phyloP scores from a whole-genome alignment of 306 rosid genomes.

The Albizia julibrissin region DNA sequence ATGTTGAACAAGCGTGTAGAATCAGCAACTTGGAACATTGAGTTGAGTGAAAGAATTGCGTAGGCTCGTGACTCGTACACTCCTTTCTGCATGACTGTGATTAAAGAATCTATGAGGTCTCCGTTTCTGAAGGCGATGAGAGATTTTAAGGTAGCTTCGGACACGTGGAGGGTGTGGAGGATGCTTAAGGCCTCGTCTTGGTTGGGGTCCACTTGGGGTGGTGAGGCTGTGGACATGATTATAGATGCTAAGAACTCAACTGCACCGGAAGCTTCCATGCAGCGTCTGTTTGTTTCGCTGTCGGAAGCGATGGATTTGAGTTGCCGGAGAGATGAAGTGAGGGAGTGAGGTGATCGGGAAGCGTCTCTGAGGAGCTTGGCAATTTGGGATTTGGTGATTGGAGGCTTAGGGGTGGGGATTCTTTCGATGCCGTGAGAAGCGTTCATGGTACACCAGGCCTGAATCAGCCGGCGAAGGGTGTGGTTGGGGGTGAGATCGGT shows the following conservation, averaged over 20 bases:
- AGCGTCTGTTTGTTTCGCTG: slow-evolving; percentile 57
- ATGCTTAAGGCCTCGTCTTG: slow-evolving; percentile 62
- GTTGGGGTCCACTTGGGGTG: not conserved
- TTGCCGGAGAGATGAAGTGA: slow-evolving; percentile 35
- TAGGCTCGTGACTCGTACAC: slow-evolving; percentile 69
- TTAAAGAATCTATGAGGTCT: slow-evolving; percentile 48
- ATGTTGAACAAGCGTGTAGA: slow-evolving; percentile 22
- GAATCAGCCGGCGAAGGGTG: slow-evolving; percentile 82
- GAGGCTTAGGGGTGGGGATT: slow-evolving; percentile 86
- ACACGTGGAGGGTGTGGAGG: slow-evolving; percentile 49
- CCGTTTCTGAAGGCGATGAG: slow-evolving; percentile 32
- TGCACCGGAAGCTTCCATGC: slow-evolving; percentile 63
- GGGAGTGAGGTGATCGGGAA: slow-evolving; percentile 42
- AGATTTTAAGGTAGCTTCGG: slow-evolving; percentile 44
- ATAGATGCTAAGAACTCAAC: slow-evolving; percentile 59
- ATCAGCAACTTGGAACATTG: slow-evolving; percentile 54
- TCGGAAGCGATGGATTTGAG: slow-evolving; percentile 68
- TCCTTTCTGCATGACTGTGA: slow-evolving; percentile 49
- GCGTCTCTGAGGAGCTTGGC: slow-evolving; percentile 52
- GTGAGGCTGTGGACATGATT: not conserved
- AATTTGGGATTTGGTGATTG: slow-evolving; percentile 48
- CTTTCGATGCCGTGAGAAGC: slow-evolving; percentile 69
- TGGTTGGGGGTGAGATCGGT: slow-evolving; percentile 78
- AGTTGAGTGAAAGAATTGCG: slow-evolving; percentile 54
- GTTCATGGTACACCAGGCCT: slow-evolving; percentile 85